A percentile compares a stretch with the other conserved stretches of the same genome.
These are phyloP conservation scores for Melampsora americana DNA, from an alignment of 1,284 basidiomycete genomes.

Conservation along the genomic window DNA sequence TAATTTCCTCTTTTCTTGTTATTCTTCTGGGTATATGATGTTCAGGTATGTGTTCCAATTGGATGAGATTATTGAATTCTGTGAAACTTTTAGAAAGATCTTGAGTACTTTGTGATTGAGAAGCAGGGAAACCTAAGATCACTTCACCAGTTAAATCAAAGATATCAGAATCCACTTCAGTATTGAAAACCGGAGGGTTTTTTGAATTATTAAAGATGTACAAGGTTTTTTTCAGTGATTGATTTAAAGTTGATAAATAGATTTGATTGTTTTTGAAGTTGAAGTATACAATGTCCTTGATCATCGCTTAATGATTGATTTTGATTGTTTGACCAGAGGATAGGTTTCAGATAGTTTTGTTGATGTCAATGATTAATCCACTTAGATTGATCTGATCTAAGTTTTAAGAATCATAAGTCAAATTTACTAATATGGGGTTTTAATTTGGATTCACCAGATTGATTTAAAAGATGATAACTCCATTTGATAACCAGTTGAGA, in stretches of 20 bases:
- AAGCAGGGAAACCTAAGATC: too few relatives aligned
- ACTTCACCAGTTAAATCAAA: too few relatives aligned
- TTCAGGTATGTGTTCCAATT: too few relatives aligned
- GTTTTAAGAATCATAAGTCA: constrained; percentile 1
- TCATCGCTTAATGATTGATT: not conserved
- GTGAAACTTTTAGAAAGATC: too few relatives aligned
- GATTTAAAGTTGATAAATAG: constrained; percentile 15
- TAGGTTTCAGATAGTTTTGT: not conserved
- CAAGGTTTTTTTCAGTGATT: not conserved
- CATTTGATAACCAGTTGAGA: constrained; percentile 21
- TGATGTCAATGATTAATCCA: constrained; percentile 20
- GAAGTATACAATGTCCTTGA: constrained; percentile 9
- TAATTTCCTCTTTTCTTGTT: too few relatives aligned
- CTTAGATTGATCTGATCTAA: not conserved
- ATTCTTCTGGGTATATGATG: too few relatives aligned
- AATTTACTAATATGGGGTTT: constrained; percentile 7
- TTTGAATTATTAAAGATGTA: constrained; percentile 50
- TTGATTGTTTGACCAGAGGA: constrained; percentile 16
- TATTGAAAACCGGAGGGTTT: too few relatives aligned
- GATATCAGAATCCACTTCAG: too few relatives aligned
- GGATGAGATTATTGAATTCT: too few relatives aligned
- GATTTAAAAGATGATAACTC: constrained; percentile 17
- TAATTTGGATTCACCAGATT: not conserved
- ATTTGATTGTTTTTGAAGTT: not conserved
- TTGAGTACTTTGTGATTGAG: too few relatives aligned